These are phyloP conservation scores for Theileria sp. DNA, from an alignment of 169 alveolate genomes.

Conservation along the genomic window DNA sequence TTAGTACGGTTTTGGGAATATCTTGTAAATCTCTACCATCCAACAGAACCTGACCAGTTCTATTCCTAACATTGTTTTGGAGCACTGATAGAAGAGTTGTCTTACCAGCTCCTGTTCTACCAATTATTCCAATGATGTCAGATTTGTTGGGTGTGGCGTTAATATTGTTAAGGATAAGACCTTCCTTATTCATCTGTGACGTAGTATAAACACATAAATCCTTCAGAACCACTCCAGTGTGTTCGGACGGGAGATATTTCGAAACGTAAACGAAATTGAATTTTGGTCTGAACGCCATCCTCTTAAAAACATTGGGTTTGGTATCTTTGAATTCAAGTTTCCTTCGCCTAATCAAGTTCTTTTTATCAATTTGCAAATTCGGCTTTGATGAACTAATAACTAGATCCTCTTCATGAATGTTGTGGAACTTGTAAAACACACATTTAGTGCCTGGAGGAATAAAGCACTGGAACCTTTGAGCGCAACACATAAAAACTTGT, in stretches of 20 bases:
- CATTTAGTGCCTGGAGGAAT: conserved; percentile 14
- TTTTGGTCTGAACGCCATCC: background rate
- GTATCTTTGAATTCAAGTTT: background rate
- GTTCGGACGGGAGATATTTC: conserved; percentile 12
- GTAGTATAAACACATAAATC: conserved; percentile 24
- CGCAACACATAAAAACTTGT: background rate
- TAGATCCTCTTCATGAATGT: conserved; percentile 22
- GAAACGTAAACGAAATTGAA: background rate
- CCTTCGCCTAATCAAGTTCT: background rate
- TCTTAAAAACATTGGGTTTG: background rate
- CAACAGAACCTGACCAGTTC: conserved; percentile 50
- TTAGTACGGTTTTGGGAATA: conserved; percentile 29
- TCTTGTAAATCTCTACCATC: conserved; percentile 58
- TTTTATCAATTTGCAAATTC: background rate
- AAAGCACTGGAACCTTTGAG: background rate
- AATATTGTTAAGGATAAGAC: conserved; percentile 9
- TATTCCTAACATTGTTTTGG: conserved; percentile 23
- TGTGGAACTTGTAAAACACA: conserved; percentile 8
- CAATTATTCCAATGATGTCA: conserved; percentile 54
- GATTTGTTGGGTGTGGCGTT: conserved; percentile 21
- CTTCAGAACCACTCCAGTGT: conserved; percentile 6
- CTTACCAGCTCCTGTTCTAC: conserved; percentile 69
- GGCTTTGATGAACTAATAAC: background rate
- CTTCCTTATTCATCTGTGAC: background rate
- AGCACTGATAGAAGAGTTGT: conserved; percentile 51